Conservation (phyloP, 2,329 filamentous ascomycete species). For the Penicillium sp. region DNA sequence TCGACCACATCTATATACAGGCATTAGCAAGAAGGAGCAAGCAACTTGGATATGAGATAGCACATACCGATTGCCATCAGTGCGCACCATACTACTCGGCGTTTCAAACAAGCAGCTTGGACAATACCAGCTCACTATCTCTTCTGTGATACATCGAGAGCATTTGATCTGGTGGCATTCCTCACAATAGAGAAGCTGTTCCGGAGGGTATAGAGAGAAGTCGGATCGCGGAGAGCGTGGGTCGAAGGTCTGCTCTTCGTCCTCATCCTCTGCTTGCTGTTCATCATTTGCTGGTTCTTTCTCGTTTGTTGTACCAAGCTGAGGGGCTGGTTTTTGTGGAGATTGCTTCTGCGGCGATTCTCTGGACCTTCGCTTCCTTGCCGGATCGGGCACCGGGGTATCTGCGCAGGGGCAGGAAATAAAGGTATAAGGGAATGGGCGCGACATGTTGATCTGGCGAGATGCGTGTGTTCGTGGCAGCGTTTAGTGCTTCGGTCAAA, state of each 20-base stretch:
- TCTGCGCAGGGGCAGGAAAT: constrained; percentile 67
- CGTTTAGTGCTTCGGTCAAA: constrained; percentile 13
- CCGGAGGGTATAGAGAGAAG: constrained; percentile 89
- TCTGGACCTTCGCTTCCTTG: constrained; percentile 41
- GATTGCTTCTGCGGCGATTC: constrained; percentile 34
- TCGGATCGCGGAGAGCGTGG: constrained; percentile 81
- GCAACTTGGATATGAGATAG: neutral
- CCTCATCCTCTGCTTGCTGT: constrained; percentile 55
- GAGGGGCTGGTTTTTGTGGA: constrained; percentile 27
- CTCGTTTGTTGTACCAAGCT: neutral
- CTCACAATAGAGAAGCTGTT: constrained; percentile 93
- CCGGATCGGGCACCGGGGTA: constrained; percentile 43
- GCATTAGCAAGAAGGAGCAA: constrained; percentile 5
- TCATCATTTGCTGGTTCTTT: constrained; percentile 15
- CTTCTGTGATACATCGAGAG: constrained; percentile 85
- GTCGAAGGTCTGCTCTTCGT: constrained; percentile 81
- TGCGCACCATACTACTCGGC: constrained; percentile 86
- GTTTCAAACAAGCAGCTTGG: constrained; percentile 96
- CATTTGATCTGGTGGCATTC: constrained; percentile 97
- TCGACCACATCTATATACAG: constrained; percentile 73
- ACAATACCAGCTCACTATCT: constrained; percentile 94
- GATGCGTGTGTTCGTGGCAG: neutral
- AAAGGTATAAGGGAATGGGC: constrained; percentile 63
- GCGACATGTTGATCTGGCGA: constrained; percentile 47
- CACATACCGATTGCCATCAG: constrained; percentile 84